These are phyloP conservation scores for Flaveria bidentis DNA, from an alignment of 129 eudicot genomes.

Conservation along the genomic window DNA sequence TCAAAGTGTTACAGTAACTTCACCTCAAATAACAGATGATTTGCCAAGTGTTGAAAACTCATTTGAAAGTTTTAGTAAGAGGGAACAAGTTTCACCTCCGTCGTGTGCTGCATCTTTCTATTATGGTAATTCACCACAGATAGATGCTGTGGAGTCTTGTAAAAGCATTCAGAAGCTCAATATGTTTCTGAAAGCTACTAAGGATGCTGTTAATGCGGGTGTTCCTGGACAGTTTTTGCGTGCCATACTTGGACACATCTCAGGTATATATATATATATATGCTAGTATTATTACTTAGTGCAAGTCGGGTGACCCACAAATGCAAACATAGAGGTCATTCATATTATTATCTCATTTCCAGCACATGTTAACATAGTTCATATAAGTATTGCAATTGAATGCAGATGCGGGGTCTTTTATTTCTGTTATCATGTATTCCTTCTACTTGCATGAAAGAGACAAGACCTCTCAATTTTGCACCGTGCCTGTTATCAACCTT, in stretches of 20 bases:
- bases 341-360: too few relatives aligned
- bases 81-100: constrained; percentile 54
- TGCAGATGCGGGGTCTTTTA: constrained; percentile 75
- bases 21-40: constrained; percentile 33
- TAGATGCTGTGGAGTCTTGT: constrained; percentile 55
- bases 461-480: constrained; percentile 47
- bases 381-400: neutral
- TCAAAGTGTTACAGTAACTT: constrained; percentile 32
- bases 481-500: constrained; percentile 71
- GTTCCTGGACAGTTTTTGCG: constrained; percentile 75
- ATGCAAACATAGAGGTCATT: neutral
- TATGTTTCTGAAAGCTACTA: constrained; percentile 55
- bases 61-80: constrained; percentile 33
- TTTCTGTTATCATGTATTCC: constrained; percentile 66
- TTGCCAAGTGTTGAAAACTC: constrained; percentile 37
- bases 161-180: constrained; percentile 54
- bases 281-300: neutral
- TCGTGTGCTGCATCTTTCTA: constrained; percentile 73
- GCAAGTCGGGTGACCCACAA: neutral
- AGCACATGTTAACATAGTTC: too few relatives aligned
- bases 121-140: constrained; percentile 39
- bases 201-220: constrained; percentile 61
- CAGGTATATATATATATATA: constrained; percentile 51
- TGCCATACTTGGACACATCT: constrained; percentile 59
- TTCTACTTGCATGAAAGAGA: constrained; percentile 53